A percentile compares a stretch with the other conserved stretches of the same genome.
Evolutionary conservation across 768 basidiomycete species (phyloP).

Genomic region (Tulasnella sp.): DNA sequence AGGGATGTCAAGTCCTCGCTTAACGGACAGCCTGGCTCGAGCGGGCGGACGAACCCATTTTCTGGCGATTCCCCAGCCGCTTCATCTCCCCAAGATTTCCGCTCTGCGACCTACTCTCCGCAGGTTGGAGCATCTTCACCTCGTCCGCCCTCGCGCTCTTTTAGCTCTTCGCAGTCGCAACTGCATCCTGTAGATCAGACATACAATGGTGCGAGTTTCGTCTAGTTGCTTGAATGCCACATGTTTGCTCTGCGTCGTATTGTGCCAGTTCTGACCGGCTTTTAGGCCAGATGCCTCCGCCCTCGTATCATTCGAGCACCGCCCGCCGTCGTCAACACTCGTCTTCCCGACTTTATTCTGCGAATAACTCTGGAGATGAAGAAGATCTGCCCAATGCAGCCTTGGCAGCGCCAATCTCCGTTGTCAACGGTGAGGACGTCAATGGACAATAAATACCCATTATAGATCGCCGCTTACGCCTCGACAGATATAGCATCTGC

Average conservation of each 20-base stretch:
- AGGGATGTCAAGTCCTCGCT: conserved; percentile 28
- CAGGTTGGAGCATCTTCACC: conserved; percentile 16
- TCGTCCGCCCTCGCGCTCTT: conserved; percentile 14
- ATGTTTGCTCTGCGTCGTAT: background rate
- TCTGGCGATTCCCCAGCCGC: conserved; percentile 23
- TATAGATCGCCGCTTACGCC: background rate
- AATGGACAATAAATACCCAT: too few relatives aligned
- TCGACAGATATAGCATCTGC: conserved; percentile 33
- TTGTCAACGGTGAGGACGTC: conserved; percentile 36
- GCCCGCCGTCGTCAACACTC: conserved; percentile 19
- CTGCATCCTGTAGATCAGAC: conserved; percentile 23
- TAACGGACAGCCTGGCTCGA: conserved; percentile 16
- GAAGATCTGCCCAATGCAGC: conserved; percentile 38
- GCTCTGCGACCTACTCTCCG: conserved; percentile 24
- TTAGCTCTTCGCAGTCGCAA: conserved; percentile 22
- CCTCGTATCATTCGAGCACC: conserved; percentile 11
- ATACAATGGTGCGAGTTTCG: conserved; percentile 14
- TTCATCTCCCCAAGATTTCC: conserved; percentile 26
- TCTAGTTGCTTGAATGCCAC: conserved; percentile 3
- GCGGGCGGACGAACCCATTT: conserved; percentile 9
- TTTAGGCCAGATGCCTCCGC: conserved; percentile 24
- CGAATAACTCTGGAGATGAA: conserved; percentile 38
- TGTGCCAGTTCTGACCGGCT: conserved; percentile 14
- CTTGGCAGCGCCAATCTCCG: conserved; percentile 38
- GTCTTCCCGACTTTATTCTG: conserved; percentile 32